A percentile compares a stretch with the other conserved stretches of the same genome.
These are phyloP conservation scores for Yamadazyma mexicana DNA, from an alignment of 1,139 yeast genomes.

Conservation along the genomic window DNA sequence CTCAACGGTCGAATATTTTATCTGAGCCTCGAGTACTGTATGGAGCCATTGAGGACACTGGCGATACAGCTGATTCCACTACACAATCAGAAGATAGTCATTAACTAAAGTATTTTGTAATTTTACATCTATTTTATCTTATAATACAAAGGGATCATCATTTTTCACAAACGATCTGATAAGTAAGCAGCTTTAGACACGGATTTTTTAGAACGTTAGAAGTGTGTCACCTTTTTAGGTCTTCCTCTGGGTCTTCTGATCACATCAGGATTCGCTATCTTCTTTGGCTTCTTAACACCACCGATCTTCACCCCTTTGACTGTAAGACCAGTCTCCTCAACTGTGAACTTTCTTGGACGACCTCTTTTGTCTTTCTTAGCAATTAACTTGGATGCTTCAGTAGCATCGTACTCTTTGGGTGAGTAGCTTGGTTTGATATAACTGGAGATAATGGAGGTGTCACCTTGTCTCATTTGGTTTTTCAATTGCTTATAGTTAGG, in stretches of 20 bases:
- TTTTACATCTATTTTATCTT: slow-evolving; percentile 1
- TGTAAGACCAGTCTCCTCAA: slow-evolving; percentile 50
- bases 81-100: neutral
- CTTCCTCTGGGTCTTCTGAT: slow-evolving; percentile 18
- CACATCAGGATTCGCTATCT: slow-evolving; percentile 17
- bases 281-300: slow-evolving; percentile 31
- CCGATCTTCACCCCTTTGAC: slow-evolving; percentile 47
- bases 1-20: neutral
- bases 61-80: neutral
- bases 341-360: slow-evolving; percentile 52
- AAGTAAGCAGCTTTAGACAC: too few relatives aligned
- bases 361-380: slow-evolving; percentile 48
- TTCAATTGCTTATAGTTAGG: slow-evolving; percentile 44
- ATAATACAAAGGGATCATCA: neutral
- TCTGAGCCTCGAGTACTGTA: neutral
- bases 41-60: neutral
- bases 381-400: slow-evolving; percentile 39
- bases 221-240: slow-evolving; percentile 13
- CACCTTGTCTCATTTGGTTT: slow-evolving; percentile 31
- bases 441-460: slow-evolving; percentile 11
- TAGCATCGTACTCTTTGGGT: slow-evolving; percentile 29
- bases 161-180: too few relatives aligned
- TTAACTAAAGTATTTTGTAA: neutral
- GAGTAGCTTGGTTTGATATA: slow-evolving; percentile 7
- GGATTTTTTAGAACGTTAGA: neutral